phyloP scores from a whole-genome alignment of 306 rosid species.

The Cucurbita pepo region DNA sequence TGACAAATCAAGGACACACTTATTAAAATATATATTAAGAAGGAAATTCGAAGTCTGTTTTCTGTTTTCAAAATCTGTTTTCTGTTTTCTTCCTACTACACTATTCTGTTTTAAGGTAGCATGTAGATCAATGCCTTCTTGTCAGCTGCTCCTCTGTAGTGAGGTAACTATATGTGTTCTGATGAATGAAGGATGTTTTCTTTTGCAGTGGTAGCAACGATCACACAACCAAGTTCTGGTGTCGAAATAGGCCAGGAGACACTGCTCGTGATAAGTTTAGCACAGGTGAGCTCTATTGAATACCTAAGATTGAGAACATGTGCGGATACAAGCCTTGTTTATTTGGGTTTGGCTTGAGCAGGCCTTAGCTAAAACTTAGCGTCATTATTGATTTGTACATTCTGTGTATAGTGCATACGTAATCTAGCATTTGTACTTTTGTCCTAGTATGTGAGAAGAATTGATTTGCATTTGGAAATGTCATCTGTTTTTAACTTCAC shows the following conservation, averaged over 20 bases:
- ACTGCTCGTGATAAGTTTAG: conserved; percentile 63
- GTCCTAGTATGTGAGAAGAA: background rate
- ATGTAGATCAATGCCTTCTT: background rate
- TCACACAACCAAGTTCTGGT: conserved; percentile 95
- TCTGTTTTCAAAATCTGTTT: background rate
- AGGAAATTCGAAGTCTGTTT: too few species aligned
- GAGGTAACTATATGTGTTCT: background rate
- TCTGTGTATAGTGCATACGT: background rate
- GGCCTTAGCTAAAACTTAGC: background rate
- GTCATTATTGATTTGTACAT: background rate
- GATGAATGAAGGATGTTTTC: background rate
- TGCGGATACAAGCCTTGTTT: background rate
- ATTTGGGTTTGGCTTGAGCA: background rate
- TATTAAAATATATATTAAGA: too few species aligned
- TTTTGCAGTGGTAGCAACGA: conserved; percentile 95
- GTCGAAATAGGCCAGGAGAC: conserved; percentile 98
- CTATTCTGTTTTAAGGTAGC: background rate
- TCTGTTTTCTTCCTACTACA: background rate
- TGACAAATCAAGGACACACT: too few species aligned
- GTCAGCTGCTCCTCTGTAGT: background rate
- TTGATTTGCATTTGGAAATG: background rate
- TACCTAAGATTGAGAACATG: background rate
- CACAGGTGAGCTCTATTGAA: conserved; percentile 19
- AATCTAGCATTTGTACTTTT: background rate
- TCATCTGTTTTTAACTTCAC: background rate